Evolutionary conservation across 208 protist species (phyloP).

Genomic region (Histomonas meleagridis): DNA sequence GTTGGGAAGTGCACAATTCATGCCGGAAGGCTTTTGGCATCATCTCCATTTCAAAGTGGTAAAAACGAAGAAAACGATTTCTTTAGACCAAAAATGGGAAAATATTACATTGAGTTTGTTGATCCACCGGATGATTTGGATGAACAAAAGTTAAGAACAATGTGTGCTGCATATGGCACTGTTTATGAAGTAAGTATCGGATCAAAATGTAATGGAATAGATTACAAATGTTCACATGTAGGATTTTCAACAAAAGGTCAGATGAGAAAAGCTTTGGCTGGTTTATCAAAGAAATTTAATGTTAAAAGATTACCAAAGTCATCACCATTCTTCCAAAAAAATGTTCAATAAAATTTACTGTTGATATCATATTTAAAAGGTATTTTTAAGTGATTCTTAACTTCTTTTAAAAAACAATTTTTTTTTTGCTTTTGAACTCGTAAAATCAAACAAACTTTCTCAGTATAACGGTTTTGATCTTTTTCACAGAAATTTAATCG

Average conservation of each 20-base stretch:
- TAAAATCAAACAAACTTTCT: too few species aligned
- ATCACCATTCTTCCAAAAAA: too few species aligned
- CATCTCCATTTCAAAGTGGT: background rate
- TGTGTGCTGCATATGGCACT: background rate
- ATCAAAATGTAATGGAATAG: background rate
- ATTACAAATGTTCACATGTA: background rate
- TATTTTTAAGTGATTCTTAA: too few species aligned
- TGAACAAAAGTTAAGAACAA: background rate
- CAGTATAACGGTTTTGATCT: too few species aligned
- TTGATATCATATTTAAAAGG: too few species aligned
- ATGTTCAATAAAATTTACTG: too few species aligned
- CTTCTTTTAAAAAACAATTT: too few species aligned
- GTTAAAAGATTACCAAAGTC: background rate
- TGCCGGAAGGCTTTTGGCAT: background rate
- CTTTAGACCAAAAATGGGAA: background rate
- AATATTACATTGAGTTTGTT: background rate
- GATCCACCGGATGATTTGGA: background rate
- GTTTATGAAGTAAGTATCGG: background rate
- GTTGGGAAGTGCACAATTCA: background rate
- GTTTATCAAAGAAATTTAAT: background rate
- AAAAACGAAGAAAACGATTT: background rate
- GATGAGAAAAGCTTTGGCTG: background rate
- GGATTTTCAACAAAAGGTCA: background rate
- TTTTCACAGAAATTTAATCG: too few species aligned
- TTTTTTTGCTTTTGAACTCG: too few species aligned